These are phyloP conservation scores for Amanita fuliginea DNA, from an alignment of 768 basidiomycete genomes.

Conservation along the genomic window DNA sequence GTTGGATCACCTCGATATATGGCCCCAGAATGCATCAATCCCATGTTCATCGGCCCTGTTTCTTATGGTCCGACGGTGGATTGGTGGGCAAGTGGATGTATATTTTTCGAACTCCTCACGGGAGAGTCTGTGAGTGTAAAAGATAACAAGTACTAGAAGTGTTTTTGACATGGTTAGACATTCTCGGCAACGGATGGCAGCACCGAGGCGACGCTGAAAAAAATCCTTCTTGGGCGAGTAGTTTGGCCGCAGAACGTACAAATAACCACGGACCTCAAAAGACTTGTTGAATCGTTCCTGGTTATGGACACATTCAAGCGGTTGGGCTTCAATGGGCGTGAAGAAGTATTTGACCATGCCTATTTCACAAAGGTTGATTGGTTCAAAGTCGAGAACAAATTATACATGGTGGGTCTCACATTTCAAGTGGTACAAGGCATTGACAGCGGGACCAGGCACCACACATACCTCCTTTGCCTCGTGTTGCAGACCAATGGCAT, in stretches of 20 bases:
- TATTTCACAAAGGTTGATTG: conserved; percentile 39
- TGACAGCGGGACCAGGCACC: conserved; percentile 25
- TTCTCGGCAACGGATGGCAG: background rate
- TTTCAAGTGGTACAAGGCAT: background rate
- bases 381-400: conserved; percentile 29
- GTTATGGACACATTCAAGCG: conserved; percentile 23
- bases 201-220: conserved; percentile 11
- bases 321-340: conserved; percentile 15
- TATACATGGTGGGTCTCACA: conserved; percentile 30
- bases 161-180: background rate
- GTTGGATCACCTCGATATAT: conserved; percentile 37
- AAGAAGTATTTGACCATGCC: conserved; percentile 27
- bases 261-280: conserved; percentile 29
- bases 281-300: conserved; percentile 31
- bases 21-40: conserved; percentile 34
- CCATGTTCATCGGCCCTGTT: conserved; percentile 8
- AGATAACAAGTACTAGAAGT: background rate
- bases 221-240: conserved; percentile 18
- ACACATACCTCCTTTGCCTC: conserved; percentile 19
- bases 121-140: conserved; percentile 17
- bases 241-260: conserved; percentile 26
- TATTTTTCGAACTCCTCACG: conserved; percentile 43
- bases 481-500: conserved; percentile 24
- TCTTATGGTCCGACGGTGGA: conserved; percentile 26
- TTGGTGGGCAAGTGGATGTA: conserved; percentile 44